A percentile compares a stretch with the other conserved stretches of the same genome.
phyloP scores from a whole-genome alignment of 2,329 filamentous ascomycete genomes.

The Peltaster fructicola region DNA sequence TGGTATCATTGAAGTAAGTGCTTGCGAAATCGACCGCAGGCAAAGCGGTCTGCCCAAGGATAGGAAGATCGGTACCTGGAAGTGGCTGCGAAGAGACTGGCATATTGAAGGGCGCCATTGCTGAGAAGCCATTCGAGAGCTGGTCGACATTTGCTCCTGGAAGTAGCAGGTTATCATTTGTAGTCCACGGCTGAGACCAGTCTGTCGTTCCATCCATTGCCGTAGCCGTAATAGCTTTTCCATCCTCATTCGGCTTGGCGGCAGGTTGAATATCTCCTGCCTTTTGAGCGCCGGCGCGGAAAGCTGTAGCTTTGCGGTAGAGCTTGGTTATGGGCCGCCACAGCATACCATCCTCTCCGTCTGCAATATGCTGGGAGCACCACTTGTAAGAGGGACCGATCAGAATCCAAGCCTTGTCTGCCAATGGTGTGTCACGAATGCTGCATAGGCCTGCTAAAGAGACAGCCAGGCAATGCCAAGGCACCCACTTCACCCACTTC shows the following conservation, averaged over 20 bases:
- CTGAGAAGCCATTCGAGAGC: too few species aligned
- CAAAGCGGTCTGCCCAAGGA: too few species aligned
- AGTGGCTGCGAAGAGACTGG: too few species aligned
- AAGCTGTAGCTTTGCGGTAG: slow-evolving; percentile 28
- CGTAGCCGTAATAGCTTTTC: background rate
- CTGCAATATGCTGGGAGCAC: slow-evolving; percentile 31
- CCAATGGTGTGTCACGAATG: slow-evolving; percentile 28
- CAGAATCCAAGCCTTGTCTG: slow-evolving; percentile 32
- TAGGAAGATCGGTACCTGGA: too few species aligned
- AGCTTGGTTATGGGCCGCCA: slow-evolving; percentile 39
- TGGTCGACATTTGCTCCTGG: background rate
- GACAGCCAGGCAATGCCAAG: slow-evolving; percentile 39
- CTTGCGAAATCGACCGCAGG: too few species aligned
- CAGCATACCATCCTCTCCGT: slow-evolving; percentile 31
- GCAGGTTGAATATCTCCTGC: background rate
- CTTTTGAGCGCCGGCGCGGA: slow-evolving; percentile 9
- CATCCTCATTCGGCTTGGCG: background rate
- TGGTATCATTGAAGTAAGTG: too few species aligned
- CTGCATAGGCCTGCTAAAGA: slow-evolving; percentile 35
- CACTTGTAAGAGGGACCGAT: slow-evolving; percentile 29
- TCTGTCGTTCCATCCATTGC: background rate
- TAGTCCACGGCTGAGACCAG: background rate
- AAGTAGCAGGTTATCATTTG: background rate
- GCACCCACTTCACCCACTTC: slow-evolving; percentile 35
- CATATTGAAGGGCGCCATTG: too few species aligned